A percentile compares a stretch with the other conserved stretches of the same genome.
phyloP scores from a whole-genome alignment of 2,329 filamentous ascomycete species.

The Dothiorella sarmentorum region DNA sequence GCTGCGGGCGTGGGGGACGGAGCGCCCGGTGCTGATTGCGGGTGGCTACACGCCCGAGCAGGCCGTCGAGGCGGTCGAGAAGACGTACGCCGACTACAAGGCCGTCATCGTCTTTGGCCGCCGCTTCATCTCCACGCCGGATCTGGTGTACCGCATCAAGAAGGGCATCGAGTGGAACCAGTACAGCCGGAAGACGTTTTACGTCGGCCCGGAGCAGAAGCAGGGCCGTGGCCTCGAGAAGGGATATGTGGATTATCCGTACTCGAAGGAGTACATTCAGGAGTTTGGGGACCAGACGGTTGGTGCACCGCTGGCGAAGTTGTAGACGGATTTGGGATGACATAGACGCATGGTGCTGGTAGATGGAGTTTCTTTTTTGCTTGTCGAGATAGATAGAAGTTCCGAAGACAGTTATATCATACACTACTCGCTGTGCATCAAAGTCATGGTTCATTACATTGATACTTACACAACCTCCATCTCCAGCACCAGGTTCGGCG shows the following conservation, averaged over 20 bases:
- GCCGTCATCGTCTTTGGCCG: constrained; percentile 48
- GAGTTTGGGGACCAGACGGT: not conserved
- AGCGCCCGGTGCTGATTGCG: constrained; percentile 37
- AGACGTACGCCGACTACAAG: constrained; percentile 43
- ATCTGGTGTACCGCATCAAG: constrained; percentile 45
- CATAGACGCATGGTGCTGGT: not conserved
- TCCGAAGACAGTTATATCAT: too few relatives aligned
- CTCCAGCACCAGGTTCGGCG: constrained; percentile 27
- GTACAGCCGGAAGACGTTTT: constrained; percentile 48
- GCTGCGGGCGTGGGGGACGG: constrained; percentile 25
- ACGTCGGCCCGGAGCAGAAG: constrained; percentile 32
- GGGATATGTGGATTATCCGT: constrained; percentile 44
- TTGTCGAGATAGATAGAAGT: not conserved
- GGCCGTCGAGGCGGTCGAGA: constrained; percentile 35
- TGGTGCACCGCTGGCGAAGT: not conserved
- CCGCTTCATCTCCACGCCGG: constrained; percentile 49
- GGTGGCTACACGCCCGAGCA: constrained; percentile 42
- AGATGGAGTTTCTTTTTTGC: not conserved
- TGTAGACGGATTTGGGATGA: not conserved
- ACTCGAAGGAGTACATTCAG: constrained; percentile 33
- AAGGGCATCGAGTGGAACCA: constrained; percentile 41
- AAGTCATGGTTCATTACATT: too few relatives aligned
- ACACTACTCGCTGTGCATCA: too few relatives aligned
- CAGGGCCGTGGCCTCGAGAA: not conserved
- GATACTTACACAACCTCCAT: constrained; percentile 22